Percentiles rank a stretch among this genome's conserved stretches.
Evolutionary conservation across 2,329 filamentous ascomycete species (phyloP).

Genomic region (Hypoxylon sp.): DNA sequence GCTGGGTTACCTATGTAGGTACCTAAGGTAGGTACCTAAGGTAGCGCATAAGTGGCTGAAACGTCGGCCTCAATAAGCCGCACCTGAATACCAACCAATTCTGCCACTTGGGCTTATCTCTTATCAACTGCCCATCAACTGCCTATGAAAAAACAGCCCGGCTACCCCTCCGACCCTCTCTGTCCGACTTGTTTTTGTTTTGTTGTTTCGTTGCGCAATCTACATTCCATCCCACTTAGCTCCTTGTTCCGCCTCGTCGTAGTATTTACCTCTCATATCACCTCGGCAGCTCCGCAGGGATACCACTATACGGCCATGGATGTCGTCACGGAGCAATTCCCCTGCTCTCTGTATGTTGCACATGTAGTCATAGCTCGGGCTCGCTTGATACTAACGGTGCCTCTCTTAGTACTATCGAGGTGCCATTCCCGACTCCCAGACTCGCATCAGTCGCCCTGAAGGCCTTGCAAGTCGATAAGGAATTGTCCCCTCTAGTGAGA

Average conservation of each 20-base stretch:
- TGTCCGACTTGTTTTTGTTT: slow-evolving; percentile 13
- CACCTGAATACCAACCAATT: slow-evolving; percentile 28
- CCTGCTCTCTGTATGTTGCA: slow-evolving; percentile 67
- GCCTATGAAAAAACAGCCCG: too few species aligned
- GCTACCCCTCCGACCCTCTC: slow-evolving; percentile 24
- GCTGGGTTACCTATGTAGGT: too few species aligned
- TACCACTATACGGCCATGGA: not conserved
- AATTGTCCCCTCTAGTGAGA: slow-evolving; percentile 84
- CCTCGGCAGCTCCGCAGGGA: not conserved
- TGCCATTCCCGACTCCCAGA: slow-evolving; percentile 82
- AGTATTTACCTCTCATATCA: not conserved
- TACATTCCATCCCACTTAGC: slow-evolving; percentile 25
- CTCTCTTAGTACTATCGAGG: slow-evolving; percentile 68
- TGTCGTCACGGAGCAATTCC: slow-evolving; percentile 58
- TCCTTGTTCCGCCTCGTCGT: slow-evolving; percentile 5
- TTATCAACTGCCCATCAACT: too few species aligned
- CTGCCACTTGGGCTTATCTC: too few species aligned
- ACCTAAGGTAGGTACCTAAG: too few species aligned
- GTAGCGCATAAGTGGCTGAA: slow-evolving; percentile 34
- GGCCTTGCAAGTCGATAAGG: slow-evolving; percentile 83
- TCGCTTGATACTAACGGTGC: slow-evolving; percentile 32
- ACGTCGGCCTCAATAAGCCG: slow-evolving; percentile 25
- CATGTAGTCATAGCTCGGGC: slow-evolving; percentile 2
- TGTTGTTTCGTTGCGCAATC: slow-evolving; percentile 37
- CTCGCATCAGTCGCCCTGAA: slow-evolving; percentile 79